These are phyloP conservation scores for Tetracladium setigerum DNA, from an alignment of 495 filamentous ascomycete species.

Conservation along the genomic window DNA sequence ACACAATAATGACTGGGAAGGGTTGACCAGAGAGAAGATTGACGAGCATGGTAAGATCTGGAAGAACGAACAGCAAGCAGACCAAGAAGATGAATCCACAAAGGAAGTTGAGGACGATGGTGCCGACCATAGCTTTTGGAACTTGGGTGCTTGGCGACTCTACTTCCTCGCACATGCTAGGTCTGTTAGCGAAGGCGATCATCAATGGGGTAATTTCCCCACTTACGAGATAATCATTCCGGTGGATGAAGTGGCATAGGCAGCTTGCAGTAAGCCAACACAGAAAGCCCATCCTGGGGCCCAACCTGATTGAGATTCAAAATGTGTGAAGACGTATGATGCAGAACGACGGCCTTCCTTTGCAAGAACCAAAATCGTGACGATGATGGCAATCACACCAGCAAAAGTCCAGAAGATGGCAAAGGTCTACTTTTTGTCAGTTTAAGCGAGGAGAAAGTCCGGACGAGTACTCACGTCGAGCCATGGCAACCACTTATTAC, in stretches of 20 bases:
- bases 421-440: slow-evolving; percentile 29
- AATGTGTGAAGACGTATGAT: slow-evolving; percentile 34
- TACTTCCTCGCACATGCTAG: slow-evolving; percentile 43
- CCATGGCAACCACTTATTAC: slow-evolving; percentile 48
- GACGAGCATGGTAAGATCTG: slow-evolving; percentile 35
- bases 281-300: slow-evolving; percentile 40
- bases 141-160: slow-evolving; percentile 38
- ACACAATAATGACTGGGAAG: slow-evolving; percentile 37
- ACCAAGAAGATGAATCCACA: slow-evolving; percentile 42
- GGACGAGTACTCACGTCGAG: slow-evolving; percentile 37
- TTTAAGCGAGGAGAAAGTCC: neutral
- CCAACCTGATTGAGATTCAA: slow-evolving; percentile 40
- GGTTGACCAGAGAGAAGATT: slow-evolving; percentile 32
- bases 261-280: slow-evolving; percentile 40
- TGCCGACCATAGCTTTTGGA: slow-evolving; percentile 43
- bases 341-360: slow-evolving; percentile 35
- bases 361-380: slow-evolving; percentile 35
- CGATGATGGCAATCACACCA: slow-evolving; percentile 35
- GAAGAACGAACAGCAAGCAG: slow-evolving; percentile 41
- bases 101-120: slow-evolving; percentile 38
- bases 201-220: neutral
- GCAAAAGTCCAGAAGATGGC: slow-evolving; percentile 44
- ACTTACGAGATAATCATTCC: slow-evolving; percentile 43
- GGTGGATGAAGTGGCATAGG: slow-evolving; percentile 43
- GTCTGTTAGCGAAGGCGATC: neutral